These are phyloP conservation scores for Anthoceros angustus DNA, from an alignment of 225 moss, liverwort and hornwort species.

Conservation along the genomic window DNA sequence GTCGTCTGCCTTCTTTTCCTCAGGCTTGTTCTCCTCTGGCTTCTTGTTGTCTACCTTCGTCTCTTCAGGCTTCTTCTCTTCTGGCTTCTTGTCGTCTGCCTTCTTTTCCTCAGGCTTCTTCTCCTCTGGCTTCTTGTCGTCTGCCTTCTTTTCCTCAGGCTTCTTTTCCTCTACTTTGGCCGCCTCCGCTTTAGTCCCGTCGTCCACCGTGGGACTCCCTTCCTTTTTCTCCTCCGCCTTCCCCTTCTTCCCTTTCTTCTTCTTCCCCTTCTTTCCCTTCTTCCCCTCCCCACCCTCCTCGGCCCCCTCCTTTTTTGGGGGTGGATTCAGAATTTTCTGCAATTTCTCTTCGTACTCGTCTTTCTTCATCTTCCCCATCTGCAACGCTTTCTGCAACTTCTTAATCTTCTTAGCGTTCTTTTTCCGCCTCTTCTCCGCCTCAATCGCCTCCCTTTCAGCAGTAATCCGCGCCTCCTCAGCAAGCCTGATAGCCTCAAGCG, in stretches of 20 bases:
- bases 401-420: neutral
- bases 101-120: neutral
- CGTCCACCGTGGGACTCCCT: no score
- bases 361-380: neutral
- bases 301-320: neutral
- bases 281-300: neutral
- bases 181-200: neutral
- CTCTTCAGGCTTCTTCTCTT: neutral
- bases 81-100: neutral
- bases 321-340: neutral
- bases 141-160: neutral
- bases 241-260: conserved; percentile 2
- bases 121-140: neutral
- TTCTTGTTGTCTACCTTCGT: neutral
- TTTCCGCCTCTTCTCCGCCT: neutral
- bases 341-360: neutral
- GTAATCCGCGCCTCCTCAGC: neutral
- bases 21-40: neutral
- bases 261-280: neutral
- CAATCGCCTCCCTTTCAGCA: neutral
- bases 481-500: neutral
- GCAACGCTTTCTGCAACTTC: neutral
- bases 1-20: neutral
- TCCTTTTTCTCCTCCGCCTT: neutral
- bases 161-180: no score